phyloP scores from a whole-genome alignment of 2,329 filamentous ascomycete genomes.

The Plectosphaerella sp. region DNA sequence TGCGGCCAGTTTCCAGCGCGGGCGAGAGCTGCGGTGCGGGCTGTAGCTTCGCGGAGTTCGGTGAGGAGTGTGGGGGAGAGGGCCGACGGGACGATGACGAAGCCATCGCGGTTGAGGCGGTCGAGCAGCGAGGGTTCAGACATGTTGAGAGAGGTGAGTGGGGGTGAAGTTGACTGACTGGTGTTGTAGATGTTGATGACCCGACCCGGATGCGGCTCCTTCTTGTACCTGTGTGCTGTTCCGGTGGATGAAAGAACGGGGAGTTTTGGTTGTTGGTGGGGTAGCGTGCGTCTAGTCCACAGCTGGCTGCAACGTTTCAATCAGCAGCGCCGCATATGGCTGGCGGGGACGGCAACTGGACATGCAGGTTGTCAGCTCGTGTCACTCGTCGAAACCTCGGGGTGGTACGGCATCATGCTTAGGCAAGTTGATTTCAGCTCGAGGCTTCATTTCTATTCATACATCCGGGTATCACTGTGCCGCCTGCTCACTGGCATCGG shows the following conservation, averaged over 20 bases:
- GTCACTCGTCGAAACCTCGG: too few species aligned
- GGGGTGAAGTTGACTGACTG: too few species aligned
- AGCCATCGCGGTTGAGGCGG: constrained; percentile 66
- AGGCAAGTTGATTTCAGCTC: too few species aligned
- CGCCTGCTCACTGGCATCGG: too few species aligned
- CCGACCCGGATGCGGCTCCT: background rate
- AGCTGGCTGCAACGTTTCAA: constrained; percentile 2
- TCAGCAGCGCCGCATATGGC: background rate
- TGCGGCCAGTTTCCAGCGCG: constrained; percentile 73
- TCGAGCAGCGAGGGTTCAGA: constrained; percentile 29
- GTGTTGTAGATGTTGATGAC: background rate
- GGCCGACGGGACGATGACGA: constrained; percentile 65
- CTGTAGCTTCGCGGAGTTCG: constrained; percentile 55
- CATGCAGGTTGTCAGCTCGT: too few species aligned
- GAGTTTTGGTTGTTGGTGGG: constrained; percentile 69
- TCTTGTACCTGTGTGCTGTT: constrained; percentile 28
- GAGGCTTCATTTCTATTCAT: too few species aligned
- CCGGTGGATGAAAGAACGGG: constrained; percentile 66
- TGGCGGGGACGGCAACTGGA: too few species aligned
- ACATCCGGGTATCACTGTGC: too few species aligned
- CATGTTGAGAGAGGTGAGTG: background rate
- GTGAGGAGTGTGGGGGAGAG: constrained; percentile 52
- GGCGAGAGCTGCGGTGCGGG: constrained; percentile 53
- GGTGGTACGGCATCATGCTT: too few species aligned
- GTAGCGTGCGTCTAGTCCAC: constrained; percentile 30